Evolutionary conservation across 2,329 filamentous ascomycete genomes (phyloP).

Genomic region (Sarocladium brachiariae): DNA sequence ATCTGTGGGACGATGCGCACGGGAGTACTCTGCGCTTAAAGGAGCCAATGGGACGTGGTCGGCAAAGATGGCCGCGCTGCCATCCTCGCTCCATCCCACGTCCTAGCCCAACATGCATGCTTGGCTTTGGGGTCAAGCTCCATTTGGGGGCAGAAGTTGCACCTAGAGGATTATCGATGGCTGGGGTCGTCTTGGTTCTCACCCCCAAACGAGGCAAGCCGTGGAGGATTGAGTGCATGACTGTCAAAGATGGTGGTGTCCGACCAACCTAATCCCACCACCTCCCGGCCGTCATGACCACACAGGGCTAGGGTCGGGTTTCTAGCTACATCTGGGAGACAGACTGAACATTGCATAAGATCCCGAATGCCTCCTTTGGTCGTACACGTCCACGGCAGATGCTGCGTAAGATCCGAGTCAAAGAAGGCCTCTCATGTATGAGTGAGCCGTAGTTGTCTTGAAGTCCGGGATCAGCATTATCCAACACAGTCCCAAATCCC

Average conservation of each 20-base stretch:
- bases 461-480: neutral
- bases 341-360: constrained; percentile 6
- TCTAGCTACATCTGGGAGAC: constrained; percentile 7
- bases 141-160: neutral
- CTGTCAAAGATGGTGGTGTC: neutral
- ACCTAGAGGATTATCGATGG: neutral
- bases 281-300: constrained; percentile 7
- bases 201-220: constrained; percentile 1
- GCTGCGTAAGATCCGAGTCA: neutral
- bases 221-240: constrained; percentile 3
- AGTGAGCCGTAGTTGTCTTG: too few species aligned
- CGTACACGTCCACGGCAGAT: neutral
- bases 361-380: neutral
- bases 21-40: constrained; percentile 36
- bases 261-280: constrained; percentile 4
- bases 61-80: constrained; percentile 9
- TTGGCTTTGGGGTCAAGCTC: constrained; percentile 5
- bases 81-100: constrained; percentile 11
- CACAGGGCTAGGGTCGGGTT: constrained; percentile 4
- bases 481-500: neutral
- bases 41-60: constrained; percentile 35
- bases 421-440: neutral
- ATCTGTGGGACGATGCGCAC: constrained; percentile 5
- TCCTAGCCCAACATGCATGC: constrained; percentile 10
- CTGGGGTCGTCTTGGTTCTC: neutral